Evolutionary conservation across 805 yeast genomes (phyloP).

Genomic region (Ogataea saltuana): DNA sequence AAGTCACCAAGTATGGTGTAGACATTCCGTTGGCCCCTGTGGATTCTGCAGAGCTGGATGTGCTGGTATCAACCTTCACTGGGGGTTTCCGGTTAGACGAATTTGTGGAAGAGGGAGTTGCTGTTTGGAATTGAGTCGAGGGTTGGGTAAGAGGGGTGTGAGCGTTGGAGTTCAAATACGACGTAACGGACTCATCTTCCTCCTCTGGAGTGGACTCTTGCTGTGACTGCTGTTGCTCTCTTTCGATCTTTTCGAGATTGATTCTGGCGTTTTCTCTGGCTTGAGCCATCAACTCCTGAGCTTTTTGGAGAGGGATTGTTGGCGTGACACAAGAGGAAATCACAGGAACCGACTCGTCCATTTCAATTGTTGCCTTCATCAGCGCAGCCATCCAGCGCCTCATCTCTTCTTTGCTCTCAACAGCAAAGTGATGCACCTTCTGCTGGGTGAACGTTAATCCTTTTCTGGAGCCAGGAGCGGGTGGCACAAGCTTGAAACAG

Average conservation of each 20-base stretch:
- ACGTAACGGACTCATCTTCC: conserved; percentile 19
- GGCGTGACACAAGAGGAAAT: conserved; percentile 93
- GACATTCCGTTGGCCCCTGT: conserved; percentile 49
- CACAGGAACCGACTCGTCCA: conserved; percentile 90
- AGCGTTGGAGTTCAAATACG: conserved; percentile 18
- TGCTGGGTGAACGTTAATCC: conserved; percentile 97
- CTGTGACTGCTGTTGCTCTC: conserved; percentile 24
- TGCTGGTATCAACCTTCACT: conserved; percentile 40
- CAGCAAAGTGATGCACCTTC: conserved; percentile 93
- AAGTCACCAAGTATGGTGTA: conserved; percentile 67
- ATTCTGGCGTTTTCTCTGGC: conserved; percentile 73
- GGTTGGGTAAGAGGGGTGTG: conserved; percentile 27
- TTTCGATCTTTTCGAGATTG: conserved; percentile 50
- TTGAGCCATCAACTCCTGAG: conserved; percentile 80
- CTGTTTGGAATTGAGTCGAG: conserved; percentile 23
- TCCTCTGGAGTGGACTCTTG: conserved; percentile 22
- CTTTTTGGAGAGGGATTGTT: conserved; percentile 84
- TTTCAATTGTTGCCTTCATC: conserved; percentile 93
- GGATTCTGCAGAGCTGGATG: no score
- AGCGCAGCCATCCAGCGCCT: conserved; percentile 92
- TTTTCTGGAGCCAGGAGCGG: conserved; percentile 94
- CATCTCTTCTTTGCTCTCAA: conserved; percentile 89
- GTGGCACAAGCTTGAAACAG: conserved; percentile 92
- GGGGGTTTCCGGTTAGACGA: conserved; percentile 28
- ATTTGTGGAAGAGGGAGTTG: conserved; percentile 33